These are phyloP conservation scores for Verbascum thapsus DNA, from an alignment of 257 asterid species.

Conservation along the genomic window DNA sequence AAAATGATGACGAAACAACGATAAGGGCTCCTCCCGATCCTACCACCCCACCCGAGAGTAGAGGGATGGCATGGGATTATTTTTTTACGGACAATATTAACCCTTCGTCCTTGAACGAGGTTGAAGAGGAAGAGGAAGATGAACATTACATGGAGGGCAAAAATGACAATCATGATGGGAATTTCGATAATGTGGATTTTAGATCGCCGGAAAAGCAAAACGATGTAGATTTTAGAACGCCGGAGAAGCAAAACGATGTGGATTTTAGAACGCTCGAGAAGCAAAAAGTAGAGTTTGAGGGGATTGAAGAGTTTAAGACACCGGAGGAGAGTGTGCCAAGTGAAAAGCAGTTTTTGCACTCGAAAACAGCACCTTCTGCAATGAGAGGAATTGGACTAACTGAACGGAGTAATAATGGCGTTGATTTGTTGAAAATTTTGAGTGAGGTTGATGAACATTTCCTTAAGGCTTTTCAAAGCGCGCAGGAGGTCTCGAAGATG, in stretches of 20 bases:
- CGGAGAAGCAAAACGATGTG: too few relatives aligned
- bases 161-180: slow-evolving; percentile 35
- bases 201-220: too few relatives aligned
- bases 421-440: slow-evolving; percentile 72
- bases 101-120: slow-evolving; percentile 48
- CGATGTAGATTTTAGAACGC: too few relatives aligned
- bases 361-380: slow-evolving; percentile 79
- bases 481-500: slow-evolving; percentile 91
- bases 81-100: slow-evolving; percentile 61
- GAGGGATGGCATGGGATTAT: slow-evolving; percentile 89
- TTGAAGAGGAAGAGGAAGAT: slow-evolving; percentile 59
- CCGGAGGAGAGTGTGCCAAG: slow-evolving; percentile 44
- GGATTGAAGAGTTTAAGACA: slow-evolving; percentile 63
- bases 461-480: slow-evolving; percentile 79
- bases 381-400: slow-evolving; percentile 35
- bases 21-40: slow-evolving; percentile 53
- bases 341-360: slow-evolving; percentile 71
- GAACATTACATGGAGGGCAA: slow-evolving; percentile 49
- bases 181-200: too few relatives aligned
- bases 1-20: slow-evolving; percentile 40
- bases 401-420: slow-evolving; percentile 50
- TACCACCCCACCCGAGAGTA: slow-evolving; percentile 58
- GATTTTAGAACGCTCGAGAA: slow-evolving; percentile 77
- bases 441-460: slow-evolving; percentile 82
- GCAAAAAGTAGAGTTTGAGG: slow-evolving; percentile 44